Percentiles rank a stretch among this genome's conserved stretches.
Evolutionary conservation across 2,329 filamentous ascomycete species (phyloP).

Genomic region (Triangularia verruculosa): DNA sequence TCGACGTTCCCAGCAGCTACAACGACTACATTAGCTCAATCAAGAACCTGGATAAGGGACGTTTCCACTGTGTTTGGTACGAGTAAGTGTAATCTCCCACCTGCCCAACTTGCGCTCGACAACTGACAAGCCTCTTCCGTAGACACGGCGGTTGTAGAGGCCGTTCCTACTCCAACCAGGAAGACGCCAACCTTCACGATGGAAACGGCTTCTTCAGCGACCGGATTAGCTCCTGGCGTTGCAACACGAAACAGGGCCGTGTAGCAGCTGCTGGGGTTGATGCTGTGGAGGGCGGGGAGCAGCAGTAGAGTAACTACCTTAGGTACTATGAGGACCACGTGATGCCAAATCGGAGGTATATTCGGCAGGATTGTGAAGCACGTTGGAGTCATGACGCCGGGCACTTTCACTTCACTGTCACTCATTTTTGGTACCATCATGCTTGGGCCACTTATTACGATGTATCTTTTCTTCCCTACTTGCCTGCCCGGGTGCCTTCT

Average conservation of each 20-base stretch:
- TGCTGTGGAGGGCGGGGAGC: neutral
- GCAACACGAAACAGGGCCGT: neutral
- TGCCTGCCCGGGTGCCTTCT: too few species aligned
- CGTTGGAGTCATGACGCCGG: too few species aligned
- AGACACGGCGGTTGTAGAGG: neutral
- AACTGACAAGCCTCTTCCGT: neutral
- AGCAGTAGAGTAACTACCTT: neutral
- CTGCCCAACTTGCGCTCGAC: neutral
- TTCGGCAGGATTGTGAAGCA: too few species aligned
- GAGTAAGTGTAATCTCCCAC: neutral
- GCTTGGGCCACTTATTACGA: too few species aligned
- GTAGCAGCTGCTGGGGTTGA: neutral
- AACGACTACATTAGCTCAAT: slow-evolving; percentile 6
- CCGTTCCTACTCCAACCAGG: neutral
- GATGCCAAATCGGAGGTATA: too few species aligned
- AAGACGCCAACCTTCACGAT: slow-evolving; percentile 4
- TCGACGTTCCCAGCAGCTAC: neutral
- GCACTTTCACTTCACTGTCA: too few species aligned
- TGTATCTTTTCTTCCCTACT: too few species aligned
- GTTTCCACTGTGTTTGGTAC: slow-evolving; percentile 1
- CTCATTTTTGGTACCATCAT: too few species aligned
- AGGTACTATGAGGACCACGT: too few species aligned
- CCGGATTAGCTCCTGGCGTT: slow-evolving; percentile 6
- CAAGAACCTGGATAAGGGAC: neutral
- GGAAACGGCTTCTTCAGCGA: neutral